Evolutionary conservation across 2,329 filamentous ascomycete species (phyloP).

Genomic region (Boeremia lycopersici): DNA sequence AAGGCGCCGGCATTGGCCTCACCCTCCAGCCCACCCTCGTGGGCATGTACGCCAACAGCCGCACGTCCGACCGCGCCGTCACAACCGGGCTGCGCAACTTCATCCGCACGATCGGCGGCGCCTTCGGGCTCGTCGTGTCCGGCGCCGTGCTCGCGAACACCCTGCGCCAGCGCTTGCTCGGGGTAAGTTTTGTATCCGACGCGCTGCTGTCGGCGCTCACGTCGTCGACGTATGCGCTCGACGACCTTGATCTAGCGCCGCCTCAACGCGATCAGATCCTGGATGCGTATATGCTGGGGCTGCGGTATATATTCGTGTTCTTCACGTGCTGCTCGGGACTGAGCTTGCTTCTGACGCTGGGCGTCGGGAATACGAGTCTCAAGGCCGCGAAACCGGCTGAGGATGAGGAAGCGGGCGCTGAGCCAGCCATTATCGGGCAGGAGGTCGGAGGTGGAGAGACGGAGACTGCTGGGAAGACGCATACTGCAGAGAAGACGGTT

Average conservation of each 20-base stretch:
- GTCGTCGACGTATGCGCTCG: conserved; percentile 29
- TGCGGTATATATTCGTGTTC: conserved; percentile 28
- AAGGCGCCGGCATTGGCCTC: conserved; percentile 55
- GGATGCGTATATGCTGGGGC: conserved; percentile 23
- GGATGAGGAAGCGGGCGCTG: conserved; percentile 8
- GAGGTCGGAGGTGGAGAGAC: background rate
- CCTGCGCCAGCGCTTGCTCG: conserved; percentile 16
- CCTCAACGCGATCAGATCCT: conserved; percentile 7
- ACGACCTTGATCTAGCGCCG: conserved; percentile 15
- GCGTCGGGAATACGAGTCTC: conserved; percentile 31
- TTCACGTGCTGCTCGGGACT: conserved; percentile 23
- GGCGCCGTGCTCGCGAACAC: conserved; percentile 27
- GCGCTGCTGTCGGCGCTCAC: conserved; percentile 22
- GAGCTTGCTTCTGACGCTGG: conserved; percentile 24
- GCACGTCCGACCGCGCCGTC: conserved; percentile 64
- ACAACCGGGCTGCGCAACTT: conserved; percentile 68
- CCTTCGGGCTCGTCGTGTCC: conserved; percentile 62
- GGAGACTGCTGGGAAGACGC: background rate
- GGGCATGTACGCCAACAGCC: conserved; percentile 58
- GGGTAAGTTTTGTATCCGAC: conserved; percentile 17
- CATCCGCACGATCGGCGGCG: conserved; percentile 63
- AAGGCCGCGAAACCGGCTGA: conserved; percentile 29
- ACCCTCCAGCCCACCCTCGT: conserved; percentile 61
- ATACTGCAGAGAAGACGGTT: no score
- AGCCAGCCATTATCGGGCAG: background rate